A percentile compares a stretch with the other conserved stretches of the same genome.
These are phyloP conservation scores for Amniculicola lignicola DNA, from an alignment of 495 filamentous ascomycete genomes.

Conservation along the genomic window DNA sequence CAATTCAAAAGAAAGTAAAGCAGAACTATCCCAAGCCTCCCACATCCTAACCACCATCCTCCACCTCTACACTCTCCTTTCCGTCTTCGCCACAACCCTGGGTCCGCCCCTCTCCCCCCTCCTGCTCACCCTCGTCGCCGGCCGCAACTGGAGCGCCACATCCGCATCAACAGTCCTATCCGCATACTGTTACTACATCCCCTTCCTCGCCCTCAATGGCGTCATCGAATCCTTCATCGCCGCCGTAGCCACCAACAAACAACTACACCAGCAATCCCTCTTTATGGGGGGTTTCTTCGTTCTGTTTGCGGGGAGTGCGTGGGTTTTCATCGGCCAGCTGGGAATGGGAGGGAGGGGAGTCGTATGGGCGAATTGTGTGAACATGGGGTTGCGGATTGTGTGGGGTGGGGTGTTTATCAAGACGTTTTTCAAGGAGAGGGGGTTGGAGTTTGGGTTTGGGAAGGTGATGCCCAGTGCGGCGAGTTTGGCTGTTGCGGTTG, in stretches of 20 bases:
- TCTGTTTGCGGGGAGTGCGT: slow-evolving; percentile 69
- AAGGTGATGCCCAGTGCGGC: background rate
- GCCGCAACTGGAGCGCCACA: slow-evolving; percentile 63
- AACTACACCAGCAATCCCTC: slow-evolving; percentile 69
- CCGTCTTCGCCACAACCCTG: slow-evolving; percentile 60
- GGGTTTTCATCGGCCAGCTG: slow-evolving; percentile 62
- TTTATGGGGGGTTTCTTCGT: slow-evolving; percentile 80
- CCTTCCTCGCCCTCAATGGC: slow-evolving; percentile 86
- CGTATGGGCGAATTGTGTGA: slow-evolving; percentile 79
- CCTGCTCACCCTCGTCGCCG: slow-evolving; percentile 68
- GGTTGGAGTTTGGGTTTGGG: background rate
- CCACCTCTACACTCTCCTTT: slow-evolving; percentile 63
- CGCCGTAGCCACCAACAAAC: slow-evolving; percentile 65
- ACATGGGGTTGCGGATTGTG: slow-evolving; percentile 75
- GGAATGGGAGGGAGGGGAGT: slow-evolving; percentile 72
- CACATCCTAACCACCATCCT: slow-evolving; percentile 53
- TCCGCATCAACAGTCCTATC: slow-evolving; percentile 68
- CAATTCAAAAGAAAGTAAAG: slow-evolving; percentile 7
- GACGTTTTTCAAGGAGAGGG: slow-evolving; percentile 52
- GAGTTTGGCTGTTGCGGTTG: slow-evolving; percentile 22
- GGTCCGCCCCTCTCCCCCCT: slow-evolving; percentile 71
- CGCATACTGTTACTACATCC: slow-evolving; percentile 86
- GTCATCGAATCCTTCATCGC: slow-evolving; percentile 90
- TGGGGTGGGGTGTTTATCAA: slow-evolving; percentile 75
- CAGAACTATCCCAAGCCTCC: slow-evolving; percentile 40